Evolutionary conservation across 306 rosid species (phyloP).

Genomic region (Citrullus colocynthis): DNA sequence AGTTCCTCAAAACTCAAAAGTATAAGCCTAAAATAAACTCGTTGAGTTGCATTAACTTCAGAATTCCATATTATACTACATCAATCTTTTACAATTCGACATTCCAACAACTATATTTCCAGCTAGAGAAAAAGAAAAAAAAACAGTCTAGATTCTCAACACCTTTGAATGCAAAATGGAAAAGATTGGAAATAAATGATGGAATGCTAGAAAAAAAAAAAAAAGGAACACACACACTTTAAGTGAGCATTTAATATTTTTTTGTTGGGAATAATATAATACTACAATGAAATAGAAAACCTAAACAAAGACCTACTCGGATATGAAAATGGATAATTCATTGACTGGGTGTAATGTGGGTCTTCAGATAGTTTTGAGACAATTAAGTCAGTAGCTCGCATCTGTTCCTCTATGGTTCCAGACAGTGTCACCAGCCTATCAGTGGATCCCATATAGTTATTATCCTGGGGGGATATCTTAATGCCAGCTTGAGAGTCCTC

Average conservation of each 20-base stretch:
- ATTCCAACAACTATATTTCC: neutral
- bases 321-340: conserved; percentile 87
- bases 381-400: conserved; percentile 80
- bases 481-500: conserved; percentile 97
- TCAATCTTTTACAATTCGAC: neutral
- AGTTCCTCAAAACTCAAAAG: conserved; percentile 1
- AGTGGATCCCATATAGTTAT: conserved; percentile 74
- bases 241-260: neutral
- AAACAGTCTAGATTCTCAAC: neutral
- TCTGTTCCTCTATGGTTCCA: conserved; percentile 90
- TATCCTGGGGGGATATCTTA: conserved; percentile 98
- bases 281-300: neutral
- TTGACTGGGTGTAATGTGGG: conserved; percentile 80
- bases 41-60: neutral
- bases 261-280: neutral
- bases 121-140: neutral
- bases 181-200: neutral
- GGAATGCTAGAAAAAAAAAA: neutral
- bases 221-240: neutral
- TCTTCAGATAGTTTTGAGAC: conserved; percentile 87
- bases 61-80: neutral
- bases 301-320: conserved; percentile 51
- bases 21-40: neutral
- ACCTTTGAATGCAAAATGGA: neutral
- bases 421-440: conserved; percentile 90